These are phyloP conservation scores for Papilionanthe hybrid DNA, from an alignment of 116 monocot genomes.

Conservation along the genomic window DNA sequence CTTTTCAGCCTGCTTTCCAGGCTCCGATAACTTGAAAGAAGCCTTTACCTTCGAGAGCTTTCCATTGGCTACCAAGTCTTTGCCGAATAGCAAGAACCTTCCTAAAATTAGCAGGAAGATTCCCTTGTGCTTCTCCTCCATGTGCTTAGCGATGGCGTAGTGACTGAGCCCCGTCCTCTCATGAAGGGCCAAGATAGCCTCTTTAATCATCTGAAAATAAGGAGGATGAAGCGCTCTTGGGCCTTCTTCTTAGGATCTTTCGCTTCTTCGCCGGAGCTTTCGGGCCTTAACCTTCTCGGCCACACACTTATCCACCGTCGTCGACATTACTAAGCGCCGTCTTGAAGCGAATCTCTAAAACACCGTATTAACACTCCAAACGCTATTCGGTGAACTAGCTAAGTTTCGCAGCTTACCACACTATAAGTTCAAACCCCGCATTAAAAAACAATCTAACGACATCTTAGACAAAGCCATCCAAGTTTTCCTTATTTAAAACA, in stretches of 20 bases:
- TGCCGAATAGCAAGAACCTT: constrained; percentile 55
- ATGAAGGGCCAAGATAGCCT: constrained; percentile 45
- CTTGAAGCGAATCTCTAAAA: background rate
- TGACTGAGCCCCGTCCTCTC: constrained; percentile 62
- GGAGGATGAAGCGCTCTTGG: constrained; percentile 29
- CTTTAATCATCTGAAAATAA: constrained; percentile 74
- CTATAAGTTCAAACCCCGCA: too few relatives aligned
- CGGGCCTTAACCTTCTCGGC: too few relatives aligned
- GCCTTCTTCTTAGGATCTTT: background rate
- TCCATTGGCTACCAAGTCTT: constrained; percentile 45
- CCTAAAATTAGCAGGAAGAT: constrained; percentile 47
- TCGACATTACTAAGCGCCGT: too few relatives aligned
- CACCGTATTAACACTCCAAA: too few relatives aligned
- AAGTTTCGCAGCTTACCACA: too few relatives aligned
- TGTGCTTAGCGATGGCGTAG: constrained; percentile 64
- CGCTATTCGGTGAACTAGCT: too few relatives aligned
- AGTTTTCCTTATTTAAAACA: too few relatives aligned
- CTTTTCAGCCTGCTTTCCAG: constrained; percentile 28
- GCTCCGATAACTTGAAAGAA: constrained; percentile 61
- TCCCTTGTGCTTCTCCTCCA: constrained; percentile 58
- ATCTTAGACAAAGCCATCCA: too few relatives aligned
- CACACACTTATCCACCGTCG: too few relatives aligned
- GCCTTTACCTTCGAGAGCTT: constrained; percentile 67
- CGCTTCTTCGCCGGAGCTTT: too few relatives aligned
- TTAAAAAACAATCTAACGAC: too few relatives aligned